These are phyloP conservation scores for Urtica urens DNA, from an alignment of 306 rosid species.

Conservation along the genomic window DNA sequence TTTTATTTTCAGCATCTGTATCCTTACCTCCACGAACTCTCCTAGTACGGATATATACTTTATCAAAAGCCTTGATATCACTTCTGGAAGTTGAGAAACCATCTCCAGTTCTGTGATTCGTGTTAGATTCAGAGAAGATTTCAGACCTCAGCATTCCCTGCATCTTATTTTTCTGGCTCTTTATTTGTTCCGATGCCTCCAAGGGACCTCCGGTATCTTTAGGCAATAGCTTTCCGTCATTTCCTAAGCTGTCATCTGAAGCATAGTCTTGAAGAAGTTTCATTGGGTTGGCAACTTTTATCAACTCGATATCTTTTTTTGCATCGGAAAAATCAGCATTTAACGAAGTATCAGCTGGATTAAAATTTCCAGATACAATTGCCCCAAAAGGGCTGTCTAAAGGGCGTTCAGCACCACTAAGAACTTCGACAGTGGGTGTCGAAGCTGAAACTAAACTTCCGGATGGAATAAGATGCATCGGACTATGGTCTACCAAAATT, in stretches of 20 bases:
- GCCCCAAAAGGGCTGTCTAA: conserved; percentile 15
- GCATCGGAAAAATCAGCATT: conserved; percentile 20
- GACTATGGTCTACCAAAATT: conserved; percentile 23
- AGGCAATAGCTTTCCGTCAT: conserved; percentile 26
- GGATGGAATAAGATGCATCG: conserved; percentile 13
- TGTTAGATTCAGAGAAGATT: conserved; percentile 19
- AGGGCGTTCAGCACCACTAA: conserved; percentile 24
- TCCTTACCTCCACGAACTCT: conserved; percentile 23
- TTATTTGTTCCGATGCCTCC: conserved; percentile 11
- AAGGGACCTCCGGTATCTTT: conserved; percentile 16
- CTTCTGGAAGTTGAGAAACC: conserved; percentile 20
- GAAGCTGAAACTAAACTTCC: conserved; percentile 40
- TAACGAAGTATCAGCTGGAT: conserved; percentile 18
- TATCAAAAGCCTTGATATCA: conserved; percentile 17
- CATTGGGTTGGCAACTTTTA: conserved; percentile 48
- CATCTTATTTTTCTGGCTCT: conserved; percentile 11
- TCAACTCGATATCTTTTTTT: conserved; percentile 20
- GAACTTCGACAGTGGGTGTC: conserved; percentile 20
- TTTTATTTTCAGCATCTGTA: conserved; percentile 28
- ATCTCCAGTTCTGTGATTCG: conserved; percentile 23
- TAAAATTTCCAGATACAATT: conserved; percentile 20
- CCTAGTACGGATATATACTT: conserved; percentile 17
- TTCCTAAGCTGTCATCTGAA: conserved; percentile 61
- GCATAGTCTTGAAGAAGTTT: conserved; percentile 80
- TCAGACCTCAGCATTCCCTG: conserved; percentile 19